phyloP scores from a whole-genome alignment of 148 eudicot species.

The Chenopodium suecicum region DNA sequence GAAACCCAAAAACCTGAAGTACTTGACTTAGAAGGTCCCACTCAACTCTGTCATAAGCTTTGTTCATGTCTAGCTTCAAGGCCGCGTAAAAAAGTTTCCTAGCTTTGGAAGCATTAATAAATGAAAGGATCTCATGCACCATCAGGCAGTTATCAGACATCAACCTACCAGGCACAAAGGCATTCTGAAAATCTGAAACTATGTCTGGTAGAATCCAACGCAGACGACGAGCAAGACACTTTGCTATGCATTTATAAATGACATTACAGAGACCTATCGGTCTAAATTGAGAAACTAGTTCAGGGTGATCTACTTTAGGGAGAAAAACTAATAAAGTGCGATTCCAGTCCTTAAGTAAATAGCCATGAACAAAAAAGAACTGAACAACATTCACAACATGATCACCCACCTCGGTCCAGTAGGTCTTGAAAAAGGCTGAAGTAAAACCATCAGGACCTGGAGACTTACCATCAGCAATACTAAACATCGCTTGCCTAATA shows the following conservation, averaged over 20 bases:
- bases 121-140: no score
- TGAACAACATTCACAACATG: neutral
- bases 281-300: neutral
- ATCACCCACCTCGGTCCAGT: neutral
- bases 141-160: no score
- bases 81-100: no score
- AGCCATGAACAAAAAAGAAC: neutral
- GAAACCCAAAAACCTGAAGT: no score
- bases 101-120: no score
- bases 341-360: neutral
- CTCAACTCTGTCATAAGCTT: no score
- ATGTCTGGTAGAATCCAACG: no score
- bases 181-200: no score
- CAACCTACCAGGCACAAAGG: no score
- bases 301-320: neutral
- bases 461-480: neutral
- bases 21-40: no score
- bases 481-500: neutral
- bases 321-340: neutral
- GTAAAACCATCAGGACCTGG: neutral
- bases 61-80: no score
- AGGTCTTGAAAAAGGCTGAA: neutral
- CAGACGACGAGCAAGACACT: no score
- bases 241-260: neutral
- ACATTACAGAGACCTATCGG: neutral